Evolutionary conservation across 2,329 filamentous ascomycete species (phyloP), one percentile per base, ranked within the genome.

Genomic region (Stemphylium lycopersici): DNA sequence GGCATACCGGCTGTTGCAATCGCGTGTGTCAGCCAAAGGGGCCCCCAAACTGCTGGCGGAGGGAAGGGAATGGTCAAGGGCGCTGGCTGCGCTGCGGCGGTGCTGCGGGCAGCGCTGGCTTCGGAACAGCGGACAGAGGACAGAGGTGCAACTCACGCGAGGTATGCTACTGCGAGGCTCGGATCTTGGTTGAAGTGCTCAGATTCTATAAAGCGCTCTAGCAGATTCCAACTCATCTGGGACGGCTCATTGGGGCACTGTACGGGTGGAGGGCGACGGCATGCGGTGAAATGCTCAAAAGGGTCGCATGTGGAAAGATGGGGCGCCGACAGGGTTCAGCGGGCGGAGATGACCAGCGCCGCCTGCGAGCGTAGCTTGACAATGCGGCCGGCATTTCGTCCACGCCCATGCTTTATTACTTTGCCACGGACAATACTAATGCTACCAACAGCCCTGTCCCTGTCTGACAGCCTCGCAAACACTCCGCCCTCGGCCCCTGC

Each of bases 151-250:
- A 81, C 88, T 84, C 82, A 93, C 90, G 90, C 90, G 72, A 95
- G 86, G 79, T 95, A 95, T 63, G 90, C 91, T 74, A 95, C 90
- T 58, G 90, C 89, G 77, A 95, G 87, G 77, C 92, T 93, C 61
- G 91, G 90, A 79, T 93, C 89, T 79, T 90, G 88, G 81, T 93
- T 93, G 84, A 95, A 95, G 82, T 95, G 90, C 83, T 95, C 90
- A 81, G 89, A 92, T 84, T 93, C 90, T 81, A 95, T 87, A 85
- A 93, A 93, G 78, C 90, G 87, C 83, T 91, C 89, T 76, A 95
- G 84, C 81, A 95, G 83, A 82, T 93, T 89, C 90, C 90, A 93
- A 79, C 79, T 81, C 80, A 82, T 82, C 70, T 69, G 71, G 71
- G 67, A 68, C 72, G 71, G 70, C 63, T 73, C 72, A 74, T 75